phyloP scores from a whole-genome alignment of 2,329 filamentous ascomycete species.

The Dothiorella sarmentorum region DNA sequence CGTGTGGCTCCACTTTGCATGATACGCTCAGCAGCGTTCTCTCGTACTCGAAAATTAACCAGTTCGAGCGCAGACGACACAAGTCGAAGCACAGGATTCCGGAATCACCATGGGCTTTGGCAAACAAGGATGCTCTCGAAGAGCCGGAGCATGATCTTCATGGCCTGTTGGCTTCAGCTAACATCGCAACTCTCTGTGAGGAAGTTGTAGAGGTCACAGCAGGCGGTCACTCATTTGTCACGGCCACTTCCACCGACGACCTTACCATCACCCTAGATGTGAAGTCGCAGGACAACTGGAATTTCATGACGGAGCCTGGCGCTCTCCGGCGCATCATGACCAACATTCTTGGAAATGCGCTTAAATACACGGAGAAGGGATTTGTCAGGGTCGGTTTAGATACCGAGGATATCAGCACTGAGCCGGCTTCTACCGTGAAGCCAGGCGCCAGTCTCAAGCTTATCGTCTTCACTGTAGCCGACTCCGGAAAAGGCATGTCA shows the following conservation, averaged over 20 bases:
- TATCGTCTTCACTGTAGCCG: conserved; percentile 32
- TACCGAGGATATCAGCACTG: conserved; percentile 22
- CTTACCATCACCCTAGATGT: conserved; percentile 13
- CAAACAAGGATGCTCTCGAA: conserved; percentile 3
- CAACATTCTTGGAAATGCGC: conserved; percentile 40
- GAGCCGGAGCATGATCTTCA: conserved; percentile 5
- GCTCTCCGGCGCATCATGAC: conserved; percentile 31
- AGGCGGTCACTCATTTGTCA: conserved; percentile 14
- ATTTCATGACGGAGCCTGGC: conserved; percentile 36
- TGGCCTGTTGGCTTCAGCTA: neutral
- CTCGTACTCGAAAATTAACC: conserved; percentile 37
- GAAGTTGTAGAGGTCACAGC: conserved; percentile 12
- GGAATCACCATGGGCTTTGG: neutral
- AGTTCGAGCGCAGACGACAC: conserved; percentile 9
- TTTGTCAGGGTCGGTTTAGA: conserved; percentile 38
- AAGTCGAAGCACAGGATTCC: conserved; percentile 23
- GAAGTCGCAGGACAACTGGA: conserved; percentile 9
- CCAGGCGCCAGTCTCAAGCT: conserved; percentile 23
- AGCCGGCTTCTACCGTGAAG: neutral
- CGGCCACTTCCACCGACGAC: conserved; percentile 1
- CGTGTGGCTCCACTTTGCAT: conserved; percentile 41
- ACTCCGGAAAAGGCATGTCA: conserved; percentile 42
- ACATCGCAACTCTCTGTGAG: conserved; percentile 11
- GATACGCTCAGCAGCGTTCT: conserved; percentile 37
- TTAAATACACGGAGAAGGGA: conserved; percentile 39